phyloP scores from a whole-genome alignment of 2,329 filamentous ascomycete genomes.

The Cryphonectria carpinicola region DNA sequence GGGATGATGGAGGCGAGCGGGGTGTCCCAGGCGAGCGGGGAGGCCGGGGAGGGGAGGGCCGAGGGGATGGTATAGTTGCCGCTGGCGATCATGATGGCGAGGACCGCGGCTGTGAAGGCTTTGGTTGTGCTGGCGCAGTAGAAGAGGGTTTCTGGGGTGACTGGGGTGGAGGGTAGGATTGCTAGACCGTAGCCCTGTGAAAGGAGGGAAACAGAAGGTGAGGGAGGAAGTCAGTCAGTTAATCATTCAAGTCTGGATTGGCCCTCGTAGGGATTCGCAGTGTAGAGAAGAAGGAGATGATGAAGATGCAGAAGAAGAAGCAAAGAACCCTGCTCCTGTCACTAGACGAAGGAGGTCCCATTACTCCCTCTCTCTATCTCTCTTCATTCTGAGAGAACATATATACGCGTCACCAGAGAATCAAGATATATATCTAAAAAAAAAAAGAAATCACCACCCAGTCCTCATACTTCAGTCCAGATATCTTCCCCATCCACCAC shows the following conservation, averaged over 20 bases:
- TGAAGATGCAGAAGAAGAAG: too few relatives aligned
- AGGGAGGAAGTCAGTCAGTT: neutral
- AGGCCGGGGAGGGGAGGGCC: constrained; percentile 34
- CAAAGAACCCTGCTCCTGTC: neutral
- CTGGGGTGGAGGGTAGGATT: constrained; percentile 42
- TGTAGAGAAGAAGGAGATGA: too few relatives aligned
- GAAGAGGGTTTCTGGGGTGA: constrained; percentile 54
- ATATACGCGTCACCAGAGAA: neutral
- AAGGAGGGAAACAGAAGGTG: neutral
- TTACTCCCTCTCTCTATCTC: neutral
- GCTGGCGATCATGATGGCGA: constrained; percentile 52
- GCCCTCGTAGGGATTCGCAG: too few relatives aligned
- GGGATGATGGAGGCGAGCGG: constrained; percentile 50
- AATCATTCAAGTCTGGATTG: neutral
- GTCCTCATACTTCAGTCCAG: constrained; percentile 41
- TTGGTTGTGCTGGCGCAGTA: constrained; percentile 60
- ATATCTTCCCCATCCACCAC: constrained; percentile 50
- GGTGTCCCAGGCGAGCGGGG: constrained; percentile 49
- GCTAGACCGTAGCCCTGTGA: constrained; percentile 49
- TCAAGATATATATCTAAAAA: neutral
- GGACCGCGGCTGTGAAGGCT: constrained; percentile 53
- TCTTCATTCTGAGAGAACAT: neutral
- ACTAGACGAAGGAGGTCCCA: neutral
- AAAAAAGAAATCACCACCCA: neutral
- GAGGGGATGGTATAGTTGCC: constrained; percentile 38